These are phyloP conservation scores for Dorcoceras hygrometricum DNA, from an alignment of 257 asterid genomes.

Conservation along the genomic window DNA sequence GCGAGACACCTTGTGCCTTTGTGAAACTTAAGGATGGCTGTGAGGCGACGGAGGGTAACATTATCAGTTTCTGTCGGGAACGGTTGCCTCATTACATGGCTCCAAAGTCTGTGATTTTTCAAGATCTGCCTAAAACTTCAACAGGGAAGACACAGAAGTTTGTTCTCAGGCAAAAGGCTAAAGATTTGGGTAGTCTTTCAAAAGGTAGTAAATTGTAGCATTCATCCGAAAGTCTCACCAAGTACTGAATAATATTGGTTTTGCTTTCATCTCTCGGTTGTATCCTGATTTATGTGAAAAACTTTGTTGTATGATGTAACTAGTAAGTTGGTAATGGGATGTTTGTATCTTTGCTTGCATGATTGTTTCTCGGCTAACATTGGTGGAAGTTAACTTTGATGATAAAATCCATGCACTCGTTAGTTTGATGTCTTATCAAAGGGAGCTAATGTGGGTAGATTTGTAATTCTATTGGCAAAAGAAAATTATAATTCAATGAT, in stretches of 20 bases:
- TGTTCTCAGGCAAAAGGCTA: conserved; percentile 21
- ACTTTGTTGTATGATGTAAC: not conserved
- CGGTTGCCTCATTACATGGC: conserved; percentile 24
- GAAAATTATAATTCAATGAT: too few relatives aligned
- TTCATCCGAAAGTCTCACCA: not conserved
- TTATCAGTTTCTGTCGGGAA: conserved; percentile 22
- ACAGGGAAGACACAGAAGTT: conserved; percentile 27
- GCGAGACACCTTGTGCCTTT: conserved; percentile 28
- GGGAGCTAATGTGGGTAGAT: too few relatives aligned
- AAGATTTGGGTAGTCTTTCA: conserved; percentile 20
- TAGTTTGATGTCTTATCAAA: too few relatives aligned
- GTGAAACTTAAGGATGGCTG: conserved; percentile 30
- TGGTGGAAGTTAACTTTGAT: too few relatives aligned
- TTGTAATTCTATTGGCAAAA: too few relatives aligned
- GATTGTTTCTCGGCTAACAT: not conserved
- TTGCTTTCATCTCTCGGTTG: not conserved
- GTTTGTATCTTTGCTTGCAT: not conserved
- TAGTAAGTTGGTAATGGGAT: not conserved
- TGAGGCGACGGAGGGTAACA: conserved; percentile 16
- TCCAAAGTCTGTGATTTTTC: conserved; percentile 18
- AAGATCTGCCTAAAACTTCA: conserved; percentile 27
- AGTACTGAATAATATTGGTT: too few relatives aligned
- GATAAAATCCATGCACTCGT: too few relatives aligned
- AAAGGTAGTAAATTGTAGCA: conserved; percentile 22
- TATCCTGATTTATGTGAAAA: not conserved